Evolutionary conservation across 768 basidiomycete genomes (phyloP).

Genomic region (Asterophora lycoperdoides): DNA sequence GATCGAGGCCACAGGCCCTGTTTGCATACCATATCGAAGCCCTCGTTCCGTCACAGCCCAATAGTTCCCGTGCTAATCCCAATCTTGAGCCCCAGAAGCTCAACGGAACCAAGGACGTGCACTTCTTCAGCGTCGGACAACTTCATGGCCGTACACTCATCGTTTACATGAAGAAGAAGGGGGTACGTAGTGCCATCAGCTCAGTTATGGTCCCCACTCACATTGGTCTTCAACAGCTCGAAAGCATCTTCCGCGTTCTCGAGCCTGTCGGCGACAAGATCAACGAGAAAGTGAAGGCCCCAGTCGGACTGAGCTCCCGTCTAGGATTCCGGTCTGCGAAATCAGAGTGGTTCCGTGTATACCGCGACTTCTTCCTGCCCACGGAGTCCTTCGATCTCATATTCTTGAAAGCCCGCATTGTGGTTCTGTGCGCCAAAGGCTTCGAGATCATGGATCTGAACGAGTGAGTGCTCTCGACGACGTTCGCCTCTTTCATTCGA

Average conservation of each 20-base stretch:
- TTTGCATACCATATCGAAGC: slow-evolving; percentile 97
- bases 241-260: slow-evolving; percentile 95
- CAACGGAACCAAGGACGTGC: slow-evolving; percentile 86
- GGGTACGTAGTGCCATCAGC: slow-evolving; percentile 32
- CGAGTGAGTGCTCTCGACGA: slow-evolving; percentile 55
- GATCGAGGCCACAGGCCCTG: slow-evolving; percentile 48
- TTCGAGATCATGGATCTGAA: slow-evolving; percentile 97
- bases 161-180: slow-evolving; percentile 95
- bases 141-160: slow-evolving; percentile 85
- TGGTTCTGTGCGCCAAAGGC: slow-evolving; percentile 88
- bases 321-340: slow-evolving; percentile 75
- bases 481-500: neutral
- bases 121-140: slow-evolving; percentile 92
- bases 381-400: slow-evolving; percentile 88
- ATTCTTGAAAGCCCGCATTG: slow-evolving; percentile 91
- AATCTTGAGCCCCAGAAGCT: slow-evolving; percentile 86
- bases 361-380: slow-evolving; percentile 91
- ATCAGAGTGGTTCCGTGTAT: slow-evolving; percentile 93
- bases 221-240: slow-evolving; percentile 40
- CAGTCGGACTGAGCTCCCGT: slow-evolving; percentile 66
- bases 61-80: slow-evolving; percentile 47
- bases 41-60: slow-evolving; percentile 81
- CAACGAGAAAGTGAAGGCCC: slow-evolving; percentile 68
- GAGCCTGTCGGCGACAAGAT: slow-evolving; percentile 93
- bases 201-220: neutral